Evolutionary conservation across 441 rosid genomes (phyloP), one percentile per base, ranked within the genome.

Genomic region (Geranium incanum): DNA sequence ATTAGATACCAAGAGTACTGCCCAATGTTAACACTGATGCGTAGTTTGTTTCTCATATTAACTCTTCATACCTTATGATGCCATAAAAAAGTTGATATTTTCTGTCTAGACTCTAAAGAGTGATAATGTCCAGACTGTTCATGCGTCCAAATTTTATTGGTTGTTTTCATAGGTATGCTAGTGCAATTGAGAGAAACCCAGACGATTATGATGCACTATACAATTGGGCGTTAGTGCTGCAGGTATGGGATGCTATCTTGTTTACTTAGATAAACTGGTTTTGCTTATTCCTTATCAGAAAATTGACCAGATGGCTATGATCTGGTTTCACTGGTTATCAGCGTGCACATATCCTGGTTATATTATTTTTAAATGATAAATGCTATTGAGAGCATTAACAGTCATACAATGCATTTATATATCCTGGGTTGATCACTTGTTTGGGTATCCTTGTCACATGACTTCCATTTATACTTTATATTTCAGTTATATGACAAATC

Each of bases 171-270:
- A 92, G 99, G 89, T 91, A 95, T 79, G 97, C 98, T 38, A 84
- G 86, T 72, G 87, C 98, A 3, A 84, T 95, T 59, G 92, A 89
- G 77, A 88, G 96, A 79, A 91, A 95, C 78, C 90, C 99, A 12
- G 95, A 92, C 43, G 98, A 95, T 82, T 89, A 92, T 81, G 98
- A 95, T 81, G 96, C 98, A 13, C 75, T 95, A 19, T 95, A 92
- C 83, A 95, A 95, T 77, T 95, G 98, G 98, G 99, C 96, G 15
- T 83, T 95, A 86, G 95, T 95, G 81, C 98, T 95, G 81, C 98
- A 95, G 99, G 99, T 91, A 38, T 78, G 77, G 63, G 57, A 66
- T 71, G 36, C 55, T 68, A 62, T 52, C 69, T 59, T 33, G 11
- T 68, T 75, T 59, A 7, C 19, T 1, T 59, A 59, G 64, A 8